A percentile compares a stretch with the other conserved stretches of the same genome.
phyloP scores from a whole-genome alignment of 73 alveolate genomes.

The Tetrahymena elliotti region DNA sequence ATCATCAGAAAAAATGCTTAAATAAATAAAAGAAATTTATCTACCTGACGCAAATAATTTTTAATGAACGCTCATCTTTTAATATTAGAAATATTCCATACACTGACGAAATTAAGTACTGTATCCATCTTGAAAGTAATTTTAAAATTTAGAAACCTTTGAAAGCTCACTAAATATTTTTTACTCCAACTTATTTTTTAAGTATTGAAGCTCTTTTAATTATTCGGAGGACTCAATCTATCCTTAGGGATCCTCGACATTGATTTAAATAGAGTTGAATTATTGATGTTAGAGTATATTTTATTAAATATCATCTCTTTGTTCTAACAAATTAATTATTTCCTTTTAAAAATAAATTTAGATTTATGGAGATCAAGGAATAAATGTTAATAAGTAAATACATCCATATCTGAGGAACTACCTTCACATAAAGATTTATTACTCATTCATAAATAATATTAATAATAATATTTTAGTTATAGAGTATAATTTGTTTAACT shows the following conservation, averaged over 20 bases:
- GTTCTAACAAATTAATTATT: background rate
- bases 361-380: background rate
- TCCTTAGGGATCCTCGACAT: background rate
- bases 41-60: background rate
- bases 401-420: background rate
- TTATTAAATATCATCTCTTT: background rate
- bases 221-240: background rate
- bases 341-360: background rate
- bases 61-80: background rate
- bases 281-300: too few species aligned
- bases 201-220: background rate
- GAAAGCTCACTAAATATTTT: background rate
- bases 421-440: background rate
- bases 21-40: background rate
- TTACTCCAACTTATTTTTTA: background rate
- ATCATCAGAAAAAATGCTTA: background rate
- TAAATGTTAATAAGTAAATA: too few species aligned
- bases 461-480: too few species aligned
- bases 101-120: background rate
- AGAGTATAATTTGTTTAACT: too few species aligned
- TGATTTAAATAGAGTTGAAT: background rate
- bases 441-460: background rate
- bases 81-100: background rate
- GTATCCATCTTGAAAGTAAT: background rate
- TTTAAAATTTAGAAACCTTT: background rate